phyloP scores from a whole-genome alignment of 106 monocot species.

The Dendrobium huoshanense region DNA sequence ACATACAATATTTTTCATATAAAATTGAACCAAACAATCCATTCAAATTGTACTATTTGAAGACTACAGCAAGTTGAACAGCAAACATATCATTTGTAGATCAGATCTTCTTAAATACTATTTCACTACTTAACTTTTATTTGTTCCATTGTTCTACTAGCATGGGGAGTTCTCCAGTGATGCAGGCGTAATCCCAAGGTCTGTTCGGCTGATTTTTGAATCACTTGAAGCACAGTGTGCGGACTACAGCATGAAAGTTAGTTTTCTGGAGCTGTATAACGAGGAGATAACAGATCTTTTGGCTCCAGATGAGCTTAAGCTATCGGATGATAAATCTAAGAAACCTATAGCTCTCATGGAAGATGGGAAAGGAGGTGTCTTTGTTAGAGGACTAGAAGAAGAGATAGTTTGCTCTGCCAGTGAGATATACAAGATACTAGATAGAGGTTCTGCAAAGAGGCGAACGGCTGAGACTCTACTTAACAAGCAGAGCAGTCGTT shows the following conservation, averaged over 20 bases:
- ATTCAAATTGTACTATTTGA: neutral
- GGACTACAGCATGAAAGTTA: conserved; percentile 96
- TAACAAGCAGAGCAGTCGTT: conserved; percentile 96
- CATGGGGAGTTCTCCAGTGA: conserved; percentile 86
- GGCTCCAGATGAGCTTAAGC: conserved; percentile 79
- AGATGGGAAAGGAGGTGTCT: conserved; percentile 72
- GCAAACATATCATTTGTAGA: neutral
- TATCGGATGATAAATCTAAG: conserved; percentile 47
- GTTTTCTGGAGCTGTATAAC: conserved; percentile 92
- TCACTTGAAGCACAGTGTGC: conserved; percentile 73
- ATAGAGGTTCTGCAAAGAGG: conserved; percentile 86
- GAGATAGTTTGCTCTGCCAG: conserved; percentile 61
- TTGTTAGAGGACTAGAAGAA: conserved; percentile 64
- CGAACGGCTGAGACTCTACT: conserved; percentile 91
- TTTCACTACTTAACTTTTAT: neutral
- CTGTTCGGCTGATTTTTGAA: conserved; percentile 78
- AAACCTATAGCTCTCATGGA: conserved; percentile 73
- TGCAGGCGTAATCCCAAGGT: conserved; percentile 92
- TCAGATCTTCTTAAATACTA: neutral
- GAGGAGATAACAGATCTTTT: conserved; percentile 93
- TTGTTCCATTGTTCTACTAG: conserved; percentile 19
- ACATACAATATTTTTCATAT: no score
- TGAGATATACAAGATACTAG: conserved; percentile 93
- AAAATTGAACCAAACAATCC: no score
- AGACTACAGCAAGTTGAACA: neutral